phyloP scores from a whole-genome alignment of 495 filamentous ascomycete genomes.

The Pyrenula aspistea region DNA sequence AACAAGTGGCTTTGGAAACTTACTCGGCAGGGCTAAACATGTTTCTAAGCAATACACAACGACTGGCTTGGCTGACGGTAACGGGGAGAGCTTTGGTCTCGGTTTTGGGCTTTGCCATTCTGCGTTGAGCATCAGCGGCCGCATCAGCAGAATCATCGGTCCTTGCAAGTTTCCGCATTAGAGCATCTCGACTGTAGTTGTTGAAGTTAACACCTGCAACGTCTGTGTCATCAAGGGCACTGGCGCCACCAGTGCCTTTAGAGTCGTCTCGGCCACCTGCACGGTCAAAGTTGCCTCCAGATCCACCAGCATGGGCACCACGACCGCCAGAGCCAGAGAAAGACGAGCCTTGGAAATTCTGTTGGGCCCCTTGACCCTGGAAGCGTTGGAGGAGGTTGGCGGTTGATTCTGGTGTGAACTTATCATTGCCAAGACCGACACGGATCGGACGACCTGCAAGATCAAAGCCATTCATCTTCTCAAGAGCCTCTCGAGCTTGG shows the following conservation, averaged over 20 bases:
- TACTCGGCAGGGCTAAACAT: constrained; percentile 93
- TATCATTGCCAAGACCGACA: constrained; percentile 99
- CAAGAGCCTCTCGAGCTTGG: constrained; percentile 83
- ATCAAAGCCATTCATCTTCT: constrained; percentile 99
- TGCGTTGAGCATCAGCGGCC: constrained; percentile 51
- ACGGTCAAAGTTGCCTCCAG: constrained; percentile 74
- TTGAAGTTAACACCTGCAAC: constrained; percentile 98
- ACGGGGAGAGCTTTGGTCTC: constrained; percentile 71
- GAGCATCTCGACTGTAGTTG: constrained; percentile 92
- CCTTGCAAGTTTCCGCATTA: constrained; percentile 95
- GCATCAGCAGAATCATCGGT: constrained; percentile 71
- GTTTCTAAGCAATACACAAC: constrained; percentile 87
- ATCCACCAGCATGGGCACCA: constrained; percentile 70
- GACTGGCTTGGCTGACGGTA: constrained; percentile 84
- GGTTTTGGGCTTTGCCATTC: constrained; percentile 65
- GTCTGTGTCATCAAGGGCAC: constrained; percentile 95
- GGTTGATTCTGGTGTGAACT: constrained; percentile 97
- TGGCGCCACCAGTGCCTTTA: constrained; percentile 79
- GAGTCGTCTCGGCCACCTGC: constrained; percentile 84
- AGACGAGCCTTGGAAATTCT: constrained; percentile 81
- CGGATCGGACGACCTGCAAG: constrained; percentile 95
- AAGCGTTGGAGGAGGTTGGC: constrained; percentile 82
- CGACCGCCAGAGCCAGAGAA: constrained; percentile 89
- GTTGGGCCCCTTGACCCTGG: constrained; percentile 50
- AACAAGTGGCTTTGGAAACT: constrained; percentile 19